Conservation (phyloP, 1,284 basidiomycete genomes). For the Sanghuangporus weigelae region DNA sequence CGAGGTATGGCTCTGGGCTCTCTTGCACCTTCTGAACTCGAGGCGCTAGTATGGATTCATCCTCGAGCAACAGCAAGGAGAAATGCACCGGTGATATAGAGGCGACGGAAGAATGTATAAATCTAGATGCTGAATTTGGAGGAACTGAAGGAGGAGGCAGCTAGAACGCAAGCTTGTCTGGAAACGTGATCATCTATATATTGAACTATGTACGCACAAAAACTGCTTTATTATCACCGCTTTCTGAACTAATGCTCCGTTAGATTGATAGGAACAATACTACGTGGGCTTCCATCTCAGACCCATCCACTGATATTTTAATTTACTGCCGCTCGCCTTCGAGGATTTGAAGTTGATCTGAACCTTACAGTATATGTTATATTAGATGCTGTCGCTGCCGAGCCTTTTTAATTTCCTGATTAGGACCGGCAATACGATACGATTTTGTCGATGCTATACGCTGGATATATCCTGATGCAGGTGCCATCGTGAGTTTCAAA, state of each 20-base stretch:
- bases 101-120: conserved; percentile 18
- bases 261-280: conserved; percentile 67
- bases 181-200: conserved; percentile 52
- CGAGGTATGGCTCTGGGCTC: neutral
- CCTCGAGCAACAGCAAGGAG: neutral
- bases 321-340: conserved; percentile 54
- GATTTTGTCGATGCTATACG: conserved; percentile 65
- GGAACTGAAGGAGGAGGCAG: conserved; percentile 35
- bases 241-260: neutral
- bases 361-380: conserved; percentile 31
- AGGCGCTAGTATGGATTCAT: neutral
- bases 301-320: neutral
- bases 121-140: conserved; percentile 38
- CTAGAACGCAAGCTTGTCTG: conserved; percentile 42
- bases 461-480: conserved; percentile 13
- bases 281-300: conserved; percentile 34
- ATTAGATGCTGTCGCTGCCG: neutral
- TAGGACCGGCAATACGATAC: conserved; percentile 63
- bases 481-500: conserved; percentile 48
- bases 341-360: conserved; percentile 70
- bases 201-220: conserved; percentile 42
- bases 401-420: neutral
- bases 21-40: neutral
- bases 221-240: neutral
- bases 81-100: neutral